Evolutionary conservation across 768 basidiomycete genomes (phyloP).

Genomic region (Xanthoconium purpureum): DNA sequence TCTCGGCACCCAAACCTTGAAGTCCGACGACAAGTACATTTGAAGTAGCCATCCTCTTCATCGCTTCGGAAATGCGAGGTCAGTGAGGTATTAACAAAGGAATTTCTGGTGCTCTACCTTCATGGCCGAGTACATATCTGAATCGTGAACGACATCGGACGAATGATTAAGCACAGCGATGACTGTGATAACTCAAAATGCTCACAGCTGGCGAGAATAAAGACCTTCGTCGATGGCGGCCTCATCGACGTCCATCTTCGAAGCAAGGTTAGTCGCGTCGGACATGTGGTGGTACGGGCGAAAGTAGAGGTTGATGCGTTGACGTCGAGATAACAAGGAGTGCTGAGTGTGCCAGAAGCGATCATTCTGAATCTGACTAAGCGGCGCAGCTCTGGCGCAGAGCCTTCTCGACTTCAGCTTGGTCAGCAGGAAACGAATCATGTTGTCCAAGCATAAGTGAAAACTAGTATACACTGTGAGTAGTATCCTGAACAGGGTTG

Average conservation of each 20-base stretch:
- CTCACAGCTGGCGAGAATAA: constrained; percentile 91
- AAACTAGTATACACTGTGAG: background rate
- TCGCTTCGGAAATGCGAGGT: constrained; percentile 55
- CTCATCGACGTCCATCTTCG: constrained; percentile 83
- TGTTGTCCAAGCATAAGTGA: background rate
- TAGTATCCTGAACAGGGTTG: background rate
- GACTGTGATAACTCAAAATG: constrained; percentile 13
- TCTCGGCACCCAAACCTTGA: constrained; percentile 92
- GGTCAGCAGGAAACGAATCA: background rate
- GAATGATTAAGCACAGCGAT: constrained; percentile 16
- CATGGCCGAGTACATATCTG: constrained; percentile 94
- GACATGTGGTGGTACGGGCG: constrained; percentile 32
- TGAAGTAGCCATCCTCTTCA: constrained; percentile 98
- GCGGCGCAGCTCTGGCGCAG: background rate
- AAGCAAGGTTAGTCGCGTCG: constrained; percentile 31
- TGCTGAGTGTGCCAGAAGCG: background rate
- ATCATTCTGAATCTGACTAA: constrained; percentile 19
- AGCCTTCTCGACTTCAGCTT: too few species aligned
- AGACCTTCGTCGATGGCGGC: constrained; percentile 88
- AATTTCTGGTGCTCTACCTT: constrained; percentile 53
- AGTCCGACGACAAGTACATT: constrained; percentile 93
- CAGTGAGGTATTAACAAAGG: constrained; percentile 7
- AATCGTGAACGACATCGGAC: constrained; percentile 17
- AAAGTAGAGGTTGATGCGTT: background rate
- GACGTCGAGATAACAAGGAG: background rate